A percentile compares a stretch with the other conserved stretches of the same genome.
phyloP scores from a whole-genome alignment of 2,329 filamentous ascomycete genomes.

The Claviceps cyperi region DNA sequence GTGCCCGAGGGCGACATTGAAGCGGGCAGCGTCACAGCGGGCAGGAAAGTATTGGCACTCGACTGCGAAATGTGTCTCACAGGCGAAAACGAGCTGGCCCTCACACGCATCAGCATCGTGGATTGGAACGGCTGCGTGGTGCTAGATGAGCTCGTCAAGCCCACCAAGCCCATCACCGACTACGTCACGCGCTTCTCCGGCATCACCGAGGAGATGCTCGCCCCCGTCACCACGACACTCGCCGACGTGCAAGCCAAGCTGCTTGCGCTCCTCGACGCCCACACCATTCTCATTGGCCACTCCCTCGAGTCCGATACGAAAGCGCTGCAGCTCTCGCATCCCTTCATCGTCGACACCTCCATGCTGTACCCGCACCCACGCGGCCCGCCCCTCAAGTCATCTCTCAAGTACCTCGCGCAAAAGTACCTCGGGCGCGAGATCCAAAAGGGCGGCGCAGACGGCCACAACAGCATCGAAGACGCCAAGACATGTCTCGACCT shows the following conservation, averaged over 20 bases:
- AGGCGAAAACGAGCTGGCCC: slow-evolving; percentile 60
- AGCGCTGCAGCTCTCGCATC: slow-evolving; percentile 74
- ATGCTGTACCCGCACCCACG: slow-evolving; percentile 82
- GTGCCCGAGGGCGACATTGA: slow-evolving; percentile 59
- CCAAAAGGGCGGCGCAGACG: slow-evolving; percentile 59
- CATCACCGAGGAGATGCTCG: slow-evolving; percentile 76
- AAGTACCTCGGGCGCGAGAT: slow-evolving; percentile 81
- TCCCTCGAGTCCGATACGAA: slow-evolving; percentile 73
- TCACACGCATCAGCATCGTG: slow-evolving; percentile 79
- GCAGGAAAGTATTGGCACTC: slow-evolving; percentile 63
- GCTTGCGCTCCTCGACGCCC: slow-evolving; percentile 54
- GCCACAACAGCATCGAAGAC: slow-evolving; percentile 89
- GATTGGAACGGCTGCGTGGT: slow-evolving; percentile 72
- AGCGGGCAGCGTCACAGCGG: slow-evolving; percentile 69
- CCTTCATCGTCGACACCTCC: slow-evolving; percentile 85
- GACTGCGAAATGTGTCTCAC: slow-evolving; percentile 98
- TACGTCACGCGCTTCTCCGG: slow-evolving; percentile 88
- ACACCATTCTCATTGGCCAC: slow-evolving; percentile 64
- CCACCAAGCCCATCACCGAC: slow-evolving; percentile 72
- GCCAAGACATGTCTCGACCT: slow-evolving; percentile 83
- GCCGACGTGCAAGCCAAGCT: slow-evolving; percentile 69
- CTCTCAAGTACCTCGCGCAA: slow-evolving; percentile 75
- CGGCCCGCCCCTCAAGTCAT: slow-evolving; percentile 78
- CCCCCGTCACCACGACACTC: slow-evolving; percentile 69
- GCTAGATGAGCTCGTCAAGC: slow-evolving; percentile 86